Evolutionary conservation across 768 basidiomycete genomes (phyloP).

Genomic region (Termitomyces sp.): DNA sequence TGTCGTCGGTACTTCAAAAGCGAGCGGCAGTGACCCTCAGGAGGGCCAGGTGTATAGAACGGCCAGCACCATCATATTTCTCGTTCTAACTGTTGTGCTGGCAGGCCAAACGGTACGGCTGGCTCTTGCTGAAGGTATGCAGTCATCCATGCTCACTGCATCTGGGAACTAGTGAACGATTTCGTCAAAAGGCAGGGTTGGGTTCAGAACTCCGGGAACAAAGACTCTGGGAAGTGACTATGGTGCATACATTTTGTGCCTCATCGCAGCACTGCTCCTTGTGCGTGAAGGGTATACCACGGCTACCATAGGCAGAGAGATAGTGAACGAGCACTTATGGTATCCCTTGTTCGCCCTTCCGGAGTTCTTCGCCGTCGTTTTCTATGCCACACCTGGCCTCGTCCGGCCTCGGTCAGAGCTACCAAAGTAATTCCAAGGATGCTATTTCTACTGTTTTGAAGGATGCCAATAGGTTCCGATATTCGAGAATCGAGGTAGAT

Average conservation of each 20-base stretch:
- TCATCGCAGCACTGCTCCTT: constrained; percentile 31
- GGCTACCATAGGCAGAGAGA: constrained; percentile 24
- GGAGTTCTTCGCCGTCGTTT: constrained; percentile 30
- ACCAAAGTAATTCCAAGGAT: neutral
- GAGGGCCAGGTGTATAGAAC: constrained; percentile 22
- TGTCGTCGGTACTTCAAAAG: constrained; percentile 21
- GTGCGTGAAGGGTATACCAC: constrained; percentile 31
- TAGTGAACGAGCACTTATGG: constrained; percentile 33
- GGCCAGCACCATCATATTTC: constrained; percentile 31
- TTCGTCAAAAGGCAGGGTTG: neutral
- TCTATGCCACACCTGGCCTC: constrained; percentile 29
- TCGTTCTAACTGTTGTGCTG: constrained; percentile 28
- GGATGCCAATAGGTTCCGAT: neutral
- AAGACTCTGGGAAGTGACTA: constrained; percentile 21
- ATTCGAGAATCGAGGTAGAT: neutral
- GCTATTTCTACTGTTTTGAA: neutral
- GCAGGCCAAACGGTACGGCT: constrained; percentile 25
- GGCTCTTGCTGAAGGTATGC: constrained; percentile 12
- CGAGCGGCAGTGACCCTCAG: constrained; percentile 10
- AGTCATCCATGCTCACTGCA: neutral
- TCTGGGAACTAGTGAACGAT: neutral
- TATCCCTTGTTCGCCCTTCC: constrained; percentile 35
- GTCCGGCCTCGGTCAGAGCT: constrained; percentile 30
- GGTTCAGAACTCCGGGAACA: neutral
- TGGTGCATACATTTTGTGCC: constrained; percentile 23